Percentiles rank a stretch among this genome's conserved stretches.
Evolutionary conservation across 805 yeast genomes (phyloP).

Genomic region (Kazachstania bromeliacearum): DNA sequence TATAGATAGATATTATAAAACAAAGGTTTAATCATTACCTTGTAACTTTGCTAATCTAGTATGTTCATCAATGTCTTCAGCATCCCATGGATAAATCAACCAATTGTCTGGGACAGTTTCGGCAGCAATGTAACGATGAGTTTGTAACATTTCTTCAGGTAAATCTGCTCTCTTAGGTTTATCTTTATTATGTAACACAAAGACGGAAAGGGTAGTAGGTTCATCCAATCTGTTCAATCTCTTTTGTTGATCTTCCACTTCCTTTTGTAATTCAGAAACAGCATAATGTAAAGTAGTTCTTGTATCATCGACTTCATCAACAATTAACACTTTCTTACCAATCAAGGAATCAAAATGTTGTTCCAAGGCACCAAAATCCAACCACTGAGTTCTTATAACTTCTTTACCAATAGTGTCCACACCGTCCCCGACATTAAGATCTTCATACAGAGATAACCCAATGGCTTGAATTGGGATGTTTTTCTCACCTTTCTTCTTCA

Average conservation of each 20-base stretch:
- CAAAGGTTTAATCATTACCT: conserved; percentile 41
- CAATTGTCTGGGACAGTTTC: conserved; percentile 66
- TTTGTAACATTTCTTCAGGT: conserved; percentile 50
- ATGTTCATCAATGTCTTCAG: conserved; percentile 69
- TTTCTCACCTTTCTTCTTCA: conserved; percentile 48
- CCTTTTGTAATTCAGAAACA: conserved; percentile 55
- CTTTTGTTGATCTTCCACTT: conserved; percentile 49
- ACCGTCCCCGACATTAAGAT: conserved; percentile 35
- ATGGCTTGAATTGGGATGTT: conserved; percentile 66
- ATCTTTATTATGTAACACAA: conserved; percentile 76
- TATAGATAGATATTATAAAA: conserved; percentile 44
- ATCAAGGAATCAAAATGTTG: conserved; percentile 66
- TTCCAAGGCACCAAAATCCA: conserved; percentile 65
- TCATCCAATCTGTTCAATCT: conserved; percentile 50
- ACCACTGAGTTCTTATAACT: conserved; percentile 84
- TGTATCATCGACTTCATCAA: conserved; percentile 88
- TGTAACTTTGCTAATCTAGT: conserved; percentile 55
- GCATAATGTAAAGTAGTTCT: conserved; percentile 87
- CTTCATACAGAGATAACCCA: conserved; percentile 56
- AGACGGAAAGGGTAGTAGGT: conserved; percentile 59
- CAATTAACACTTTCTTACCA: conserved; percentile 73
- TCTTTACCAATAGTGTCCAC: conserved; percentile 58
- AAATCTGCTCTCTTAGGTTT: conserved; percentile 73
- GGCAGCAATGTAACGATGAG: conserved; percentile 64
- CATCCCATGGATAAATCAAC: conserved; percentile 92